Percentiles rank a stretch among this genome's conserved stretches.
Conservation (phyloP, 1,284 basidiomycete genomes). For the Cutaneotrichosporon cavernicola region DNA sequence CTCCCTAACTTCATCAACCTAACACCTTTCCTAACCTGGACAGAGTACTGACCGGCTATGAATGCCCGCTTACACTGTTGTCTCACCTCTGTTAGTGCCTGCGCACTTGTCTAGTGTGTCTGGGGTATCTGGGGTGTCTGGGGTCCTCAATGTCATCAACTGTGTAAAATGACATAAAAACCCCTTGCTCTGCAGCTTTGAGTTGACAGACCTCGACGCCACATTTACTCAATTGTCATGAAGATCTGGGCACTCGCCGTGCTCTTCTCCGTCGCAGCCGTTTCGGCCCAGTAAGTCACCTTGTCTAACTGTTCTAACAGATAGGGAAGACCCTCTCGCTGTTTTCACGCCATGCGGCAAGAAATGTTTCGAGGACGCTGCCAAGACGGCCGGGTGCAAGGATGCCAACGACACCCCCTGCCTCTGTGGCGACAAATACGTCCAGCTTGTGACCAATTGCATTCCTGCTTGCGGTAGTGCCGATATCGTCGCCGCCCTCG, state of each 20-base stretch:
- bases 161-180: neutral
- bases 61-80: neutral
- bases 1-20: neutral
- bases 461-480: neutral
- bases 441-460: constrained; percentile 2
- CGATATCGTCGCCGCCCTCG: constrained; percentile 10
- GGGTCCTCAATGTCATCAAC: neutral
- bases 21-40: neutral
- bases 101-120: neutral
- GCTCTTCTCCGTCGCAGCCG: neutral
- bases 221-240: neutral
- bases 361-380: neutral
- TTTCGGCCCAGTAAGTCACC: neutral
- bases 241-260: neutral
- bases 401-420: constrained; percentile 10
- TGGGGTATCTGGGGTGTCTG: neutral
- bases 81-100: neutral
- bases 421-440: constrained; percentile 9
- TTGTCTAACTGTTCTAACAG: neutral
- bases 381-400: neutral
- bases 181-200: neutral
- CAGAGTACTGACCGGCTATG: neutral
- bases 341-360: neutral
- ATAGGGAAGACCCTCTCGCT: neutral
- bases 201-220: neutral